phyloP scores from a whole-genome alignment of 176 grass and related monocot genomes.

The Areca catechu region DNA sequence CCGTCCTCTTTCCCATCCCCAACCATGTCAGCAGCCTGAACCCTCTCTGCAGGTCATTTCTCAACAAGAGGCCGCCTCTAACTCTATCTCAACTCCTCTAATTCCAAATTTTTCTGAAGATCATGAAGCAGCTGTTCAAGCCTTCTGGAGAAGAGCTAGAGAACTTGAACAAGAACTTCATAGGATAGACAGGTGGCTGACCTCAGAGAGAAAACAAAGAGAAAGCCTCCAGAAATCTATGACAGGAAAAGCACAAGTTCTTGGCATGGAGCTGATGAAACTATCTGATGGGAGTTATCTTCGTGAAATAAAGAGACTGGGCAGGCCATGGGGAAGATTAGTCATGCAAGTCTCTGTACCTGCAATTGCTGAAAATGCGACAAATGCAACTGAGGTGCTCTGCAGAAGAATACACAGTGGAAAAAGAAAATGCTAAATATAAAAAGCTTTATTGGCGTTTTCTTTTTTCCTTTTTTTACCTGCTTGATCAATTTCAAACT shows the following conservation, averaged over 20 bases:
- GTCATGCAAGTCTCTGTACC: constrained; percentile 46
- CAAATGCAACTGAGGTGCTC: constrained; percentile 33
- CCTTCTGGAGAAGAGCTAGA: constrained; percentile 3
- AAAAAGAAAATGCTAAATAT: too few relatives aligned
- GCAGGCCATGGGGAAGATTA: constrained; percentile 37
- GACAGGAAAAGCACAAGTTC: neutral
- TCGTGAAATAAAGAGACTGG: constrained; percentile 28
- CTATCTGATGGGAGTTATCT: constrained; percentile 45
- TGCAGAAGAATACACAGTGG: neutral
- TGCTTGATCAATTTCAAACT: too few relatives aligned
- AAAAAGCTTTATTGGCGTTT: too few relatives aligned
- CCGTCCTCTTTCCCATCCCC: neutral
- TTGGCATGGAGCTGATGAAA: constrained; percentile 1
- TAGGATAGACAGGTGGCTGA: neutral
- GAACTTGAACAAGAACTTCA: constrained; percentile 3
- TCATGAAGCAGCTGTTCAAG: neutral
- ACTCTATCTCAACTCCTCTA: too few relatives aligned
- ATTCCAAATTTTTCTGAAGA: neutral
- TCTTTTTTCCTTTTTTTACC: too few relatives aligned
- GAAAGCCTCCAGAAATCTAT: neutral
- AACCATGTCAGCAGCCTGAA: too few relatives aligned
- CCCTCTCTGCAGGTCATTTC: too few relatives aligned
- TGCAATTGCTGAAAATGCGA: constrained; percentile 25
- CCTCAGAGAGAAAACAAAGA: neutral
- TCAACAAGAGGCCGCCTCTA: too few relatives aligned